Percentiles rank a stretch among this genome's conserved stretches.
These are phyloP conservation scores for Bacterosira constricta DNA, from an alignment of 108 stramenopile species.

Conservation along the genomic window DNA sequence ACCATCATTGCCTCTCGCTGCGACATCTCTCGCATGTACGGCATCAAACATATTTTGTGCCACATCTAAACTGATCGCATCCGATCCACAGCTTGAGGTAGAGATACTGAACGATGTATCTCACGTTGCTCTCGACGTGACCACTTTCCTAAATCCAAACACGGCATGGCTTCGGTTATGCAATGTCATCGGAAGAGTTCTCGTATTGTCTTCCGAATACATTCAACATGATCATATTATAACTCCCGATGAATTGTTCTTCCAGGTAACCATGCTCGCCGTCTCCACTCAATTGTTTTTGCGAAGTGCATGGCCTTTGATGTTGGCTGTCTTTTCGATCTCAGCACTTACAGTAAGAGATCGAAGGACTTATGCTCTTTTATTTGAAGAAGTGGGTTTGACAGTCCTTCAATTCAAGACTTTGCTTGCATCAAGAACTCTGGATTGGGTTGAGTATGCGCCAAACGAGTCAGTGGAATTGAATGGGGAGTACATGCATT, in stretches of 20 bases:
- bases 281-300: constrained; percentile 25
- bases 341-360: constrained; percentile 34
- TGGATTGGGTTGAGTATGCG: constrained; percentile 38
- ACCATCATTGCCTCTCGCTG: background rate
- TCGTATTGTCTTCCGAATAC: constrained; percentile 36
- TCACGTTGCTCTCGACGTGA: constrained; percentile 43
- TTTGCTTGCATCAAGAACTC: constrained; percentile 28
- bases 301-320: constrained; percentile 26
- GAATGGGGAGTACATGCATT: constrained; percentile 41
- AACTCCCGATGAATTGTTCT: constrained; percentile 41
- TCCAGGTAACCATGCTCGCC: constrained; percentile 37
- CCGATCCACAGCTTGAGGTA: constrained; percentile 44
- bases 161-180: constrained; percentile 38
- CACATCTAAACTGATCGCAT: constrained; percentile 6
- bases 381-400: constrained; percentile 36
- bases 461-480: constrained; percentile 16
- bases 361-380: constrained; percentile 29
- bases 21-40: background rate
- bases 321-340: constrained; percentile 13
- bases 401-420: constrained; percentile 47
- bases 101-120: constrained; percentile 46
- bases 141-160: constrained; percentile 32
- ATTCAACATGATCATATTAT: constrained; percentile 37
- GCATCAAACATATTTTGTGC: constrained; percentile 3
- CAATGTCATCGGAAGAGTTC: constrained; percentile 40